Evolutionary conservation across 2,329 filamentous ascomycete species (phyloP), one percentile per base, ranked within the genome.

Genomic region (Aspergillus tanneri): DNA sequence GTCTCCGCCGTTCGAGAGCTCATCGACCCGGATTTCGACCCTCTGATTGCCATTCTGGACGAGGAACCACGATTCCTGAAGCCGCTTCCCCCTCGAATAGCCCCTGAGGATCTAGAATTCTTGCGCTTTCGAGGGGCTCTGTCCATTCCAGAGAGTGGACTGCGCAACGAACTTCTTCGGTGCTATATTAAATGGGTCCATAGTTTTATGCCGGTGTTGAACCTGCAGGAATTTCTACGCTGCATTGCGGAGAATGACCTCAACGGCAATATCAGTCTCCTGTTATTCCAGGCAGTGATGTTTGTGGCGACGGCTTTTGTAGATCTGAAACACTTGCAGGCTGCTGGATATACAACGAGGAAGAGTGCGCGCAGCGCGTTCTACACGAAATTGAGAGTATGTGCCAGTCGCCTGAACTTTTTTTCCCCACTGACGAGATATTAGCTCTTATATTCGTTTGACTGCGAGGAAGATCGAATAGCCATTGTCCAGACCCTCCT

Each of bases 231-330:
- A 21, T 77, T 83, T 51, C 61, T 83, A 4, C 64, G 66, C 43
- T 64, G 63, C 14, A 87, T 71, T 62, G 86, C 58, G 69, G 81
- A 64, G 71, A 81, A 60, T 81, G 86, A 91, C 63, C 87, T 86
- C 3, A 74, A 79, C 38, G 78, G 80, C 49, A 84, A 85, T 66
- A 78, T 89, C 55, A 95, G 90, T 70, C 73, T 96, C 58, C 79
- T 96, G 49, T 74, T 95, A 1, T 95, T 93, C 66, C 90, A 96
- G 63, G 87, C 90, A n/a, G 85, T 95, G 55, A 92, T 95, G 87
- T 96, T 95, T 65, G 85, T 88, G 3, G 89, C 87, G 1, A 87
- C 87, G 0, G 88, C 90, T 0, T 95, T 91, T 65, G 84, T 95
- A 47, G 88, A 92, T 60, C 83, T 88, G 68, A 80, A 84, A 49